Evolutionary conservation across 371 early-diverging fungal species (phyloP).

Genomic region (Dichotomocladium elegans): DNA sequence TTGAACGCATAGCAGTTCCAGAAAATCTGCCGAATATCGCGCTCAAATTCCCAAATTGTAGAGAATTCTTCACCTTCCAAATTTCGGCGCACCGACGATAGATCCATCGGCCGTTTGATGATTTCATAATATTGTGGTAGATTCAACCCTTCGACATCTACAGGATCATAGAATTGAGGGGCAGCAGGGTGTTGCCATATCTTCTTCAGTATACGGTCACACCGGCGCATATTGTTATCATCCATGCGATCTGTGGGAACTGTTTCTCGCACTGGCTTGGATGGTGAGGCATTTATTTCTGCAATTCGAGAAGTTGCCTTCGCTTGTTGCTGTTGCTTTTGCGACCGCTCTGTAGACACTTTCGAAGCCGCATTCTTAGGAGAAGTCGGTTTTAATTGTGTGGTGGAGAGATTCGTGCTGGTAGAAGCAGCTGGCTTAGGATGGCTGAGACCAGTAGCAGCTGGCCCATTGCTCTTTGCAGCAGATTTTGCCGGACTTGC

Average conservation of each 20-base stretch:
- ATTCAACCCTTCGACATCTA: conserved; percentile 72
- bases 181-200: conserved; percentile 34
- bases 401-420: background rate
- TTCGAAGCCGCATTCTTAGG: background rate
- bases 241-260: conserved; percentile 17
- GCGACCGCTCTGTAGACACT: background rate
- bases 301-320: background rate
- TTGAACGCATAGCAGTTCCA: conserved; percentile 94
- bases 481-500: background rate
- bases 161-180: conserved; percentile 37
- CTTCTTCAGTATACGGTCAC: conserved; percentile 33
- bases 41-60: conserved; percentile 47
- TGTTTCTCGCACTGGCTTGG: background rate
- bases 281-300: background rate
- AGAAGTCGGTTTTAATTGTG: background rate
- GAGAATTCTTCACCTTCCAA: conserved; percentile 57
- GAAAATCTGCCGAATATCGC: conserved; percentile 66
- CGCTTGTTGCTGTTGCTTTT: too few relatives aligned
- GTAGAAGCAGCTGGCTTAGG: background rate
- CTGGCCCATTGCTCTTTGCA: background rate
- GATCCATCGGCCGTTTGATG: conserved; percentile 96
- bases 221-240: conserved; percentile 27
- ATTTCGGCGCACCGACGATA: conserved; percentile 79
- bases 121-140: conserved; percentile 89
- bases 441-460: too few relatives aligned